phyloP scores from a whole-genome alignment of 2,329 filamentous ascomycete genomes.

The Neofusicoccum ribis region DNA sequence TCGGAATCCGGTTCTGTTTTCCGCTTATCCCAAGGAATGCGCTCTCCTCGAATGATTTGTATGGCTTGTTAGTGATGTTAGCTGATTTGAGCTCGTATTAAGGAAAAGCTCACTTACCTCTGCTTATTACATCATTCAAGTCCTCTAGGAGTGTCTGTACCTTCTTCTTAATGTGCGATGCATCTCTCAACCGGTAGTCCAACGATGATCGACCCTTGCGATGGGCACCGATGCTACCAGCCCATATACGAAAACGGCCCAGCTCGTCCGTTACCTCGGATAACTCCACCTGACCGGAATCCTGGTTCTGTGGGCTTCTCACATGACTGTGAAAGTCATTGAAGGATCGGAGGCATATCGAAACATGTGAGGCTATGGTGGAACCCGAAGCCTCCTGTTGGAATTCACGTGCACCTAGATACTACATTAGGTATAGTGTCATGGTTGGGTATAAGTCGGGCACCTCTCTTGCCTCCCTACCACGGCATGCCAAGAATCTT shows the following conservation, averaged over 20 bases:
- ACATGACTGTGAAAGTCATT: not conserved
- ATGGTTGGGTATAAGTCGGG: too few relatives aligned
- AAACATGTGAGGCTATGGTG: not conserved
- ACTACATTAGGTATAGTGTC: too few relatives aligned
- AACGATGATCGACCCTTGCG: slow-evolving; percentile 32
- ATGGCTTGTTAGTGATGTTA: slow-evolving; percentile 13
- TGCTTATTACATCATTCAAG: not conserved
- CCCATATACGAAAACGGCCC: slow-evolving; percentile 36
- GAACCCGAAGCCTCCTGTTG: not conserved
- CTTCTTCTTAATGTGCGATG: slow-evolving; percentile 28
- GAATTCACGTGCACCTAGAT: too few relatives aligned
- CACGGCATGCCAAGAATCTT: too few relatives aligned
- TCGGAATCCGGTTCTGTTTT: slow-evolving; percentile 22
- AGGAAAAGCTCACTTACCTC: not conserved
- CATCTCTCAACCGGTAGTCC: slow-evolving; percentile 35
- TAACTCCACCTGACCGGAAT: slow-evolving; percentile 19
- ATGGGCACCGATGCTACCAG: slow-evolving; percentile 37
- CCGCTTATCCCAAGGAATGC: slow-evolving; percentile 26
- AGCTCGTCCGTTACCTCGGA: slow-evolving; percentile 27
- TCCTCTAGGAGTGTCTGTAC: slow-evolving; percentile 13
- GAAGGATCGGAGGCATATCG: not conserved
- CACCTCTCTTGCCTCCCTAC: too few relatives aligned
- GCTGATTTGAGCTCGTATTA: not conserved
- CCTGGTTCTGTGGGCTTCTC: not conserved
- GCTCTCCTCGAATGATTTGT: slow-evolving; percentile 23